A percentile compares a stretch with the other conserved stretches of the same genome.
phyloP scores from a whole-genome alignment of 1,284 basidiomycete species.

The Xerocomus amazonicus region DNA sequence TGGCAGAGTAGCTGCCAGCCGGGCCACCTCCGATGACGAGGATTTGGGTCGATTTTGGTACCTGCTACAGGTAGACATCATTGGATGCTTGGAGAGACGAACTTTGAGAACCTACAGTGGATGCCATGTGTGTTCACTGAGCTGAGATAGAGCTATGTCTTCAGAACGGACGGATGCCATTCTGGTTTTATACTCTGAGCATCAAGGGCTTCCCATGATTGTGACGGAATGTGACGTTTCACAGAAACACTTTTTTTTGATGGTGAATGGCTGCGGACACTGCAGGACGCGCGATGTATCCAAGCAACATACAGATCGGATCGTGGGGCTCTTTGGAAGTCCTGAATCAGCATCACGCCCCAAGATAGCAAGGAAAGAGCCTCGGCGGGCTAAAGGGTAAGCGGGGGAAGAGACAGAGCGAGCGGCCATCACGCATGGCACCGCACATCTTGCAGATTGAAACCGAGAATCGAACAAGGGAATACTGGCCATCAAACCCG shows the following conservation, averaged over 20 bases:
- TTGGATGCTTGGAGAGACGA: neutral
- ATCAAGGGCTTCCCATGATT: neutral
- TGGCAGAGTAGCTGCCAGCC: neutral
- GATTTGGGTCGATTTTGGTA: conserved; percentile 1
- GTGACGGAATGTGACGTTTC: neutral
- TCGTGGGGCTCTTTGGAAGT: neutral
- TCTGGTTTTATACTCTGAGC: neutral
- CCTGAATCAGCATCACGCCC: neutral
- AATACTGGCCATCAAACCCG: neutral
- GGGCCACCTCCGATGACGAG: conserved; percentile 3
- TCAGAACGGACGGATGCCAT: neutral
- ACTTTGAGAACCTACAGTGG: neutral
- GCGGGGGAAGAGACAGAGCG: neutral
- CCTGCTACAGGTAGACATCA: neutral
- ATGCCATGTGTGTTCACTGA: neutral
- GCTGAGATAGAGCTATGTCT: neutral
- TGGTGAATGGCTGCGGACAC: neutral
- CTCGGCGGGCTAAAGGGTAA: neutral
- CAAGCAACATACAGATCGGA: neutral
- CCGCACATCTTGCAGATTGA: neutral
- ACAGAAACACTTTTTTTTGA: neutral
- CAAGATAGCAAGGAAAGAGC: neutral
- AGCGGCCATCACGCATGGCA: neutral
- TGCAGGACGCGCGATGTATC: neutral
- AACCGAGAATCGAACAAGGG: neutral